Percentiles rank a stretch among this genome's conserved stretches.
These are phyloP conservation scores for Trapa bicornis DNA, from an alignment of 345 rosid genomes.

Conservation along the genomic window DNA sequence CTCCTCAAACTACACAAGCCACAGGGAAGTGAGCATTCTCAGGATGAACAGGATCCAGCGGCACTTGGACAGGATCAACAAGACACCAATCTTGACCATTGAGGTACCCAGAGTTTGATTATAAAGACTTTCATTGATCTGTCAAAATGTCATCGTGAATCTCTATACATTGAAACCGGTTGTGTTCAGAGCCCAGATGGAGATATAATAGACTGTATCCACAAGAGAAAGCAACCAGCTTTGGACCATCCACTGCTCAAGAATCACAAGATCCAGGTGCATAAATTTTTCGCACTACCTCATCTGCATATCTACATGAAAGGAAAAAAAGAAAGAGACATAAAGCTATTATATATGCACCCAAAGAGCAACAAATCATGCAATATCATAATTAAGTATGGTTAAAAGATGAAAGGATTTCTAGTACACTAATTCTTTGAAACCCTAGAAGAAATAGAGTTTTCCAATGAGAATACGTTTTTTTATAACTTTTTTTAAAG, in stretches of 20 bases:
- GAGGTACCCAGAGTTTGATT: constrained; percentile 22
- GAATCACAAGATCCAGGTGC: constrained; percentile 95
- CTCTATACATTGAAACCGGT: background rate
- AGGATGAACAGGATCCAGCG: constrained; percentile 68
- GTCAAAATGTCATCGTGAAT: constrained; percentile 1
- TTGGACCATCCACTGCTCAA: constrained; percentile 86
- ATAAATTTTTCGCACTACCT: background rate
- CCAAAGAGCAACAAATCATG: no score
- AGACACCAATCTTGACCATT: constrained; percentile 65
- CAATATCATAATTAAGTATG: no score
- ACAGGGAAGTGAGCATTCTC: constrained; percentile 53
- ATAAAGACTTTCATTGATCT: background rate
- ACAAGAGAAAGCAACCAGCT: constrained; percentile 74
- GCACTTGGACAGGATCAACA: constrained; percentile 76
- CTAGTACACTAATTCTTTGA: no score
- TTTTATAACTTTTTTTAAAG: no score
- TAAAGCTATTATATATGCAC: no score
- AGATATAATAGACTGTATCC: constrained; percentile 85
- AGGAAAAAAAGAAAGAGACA: no score
- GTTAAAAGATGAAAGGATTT: no score
- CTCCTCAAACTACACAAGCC: constrained; percentile 34
- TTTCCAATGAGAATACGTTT: no score
- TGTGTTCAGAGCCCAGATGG: constrained; percentile 63
- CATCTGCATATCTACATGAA: no score
- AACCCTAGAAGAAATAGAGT: no score